phyloP scores from a whole-genome alignment of 306 rosid species.

The Adenanthera pavonina region DNA sequence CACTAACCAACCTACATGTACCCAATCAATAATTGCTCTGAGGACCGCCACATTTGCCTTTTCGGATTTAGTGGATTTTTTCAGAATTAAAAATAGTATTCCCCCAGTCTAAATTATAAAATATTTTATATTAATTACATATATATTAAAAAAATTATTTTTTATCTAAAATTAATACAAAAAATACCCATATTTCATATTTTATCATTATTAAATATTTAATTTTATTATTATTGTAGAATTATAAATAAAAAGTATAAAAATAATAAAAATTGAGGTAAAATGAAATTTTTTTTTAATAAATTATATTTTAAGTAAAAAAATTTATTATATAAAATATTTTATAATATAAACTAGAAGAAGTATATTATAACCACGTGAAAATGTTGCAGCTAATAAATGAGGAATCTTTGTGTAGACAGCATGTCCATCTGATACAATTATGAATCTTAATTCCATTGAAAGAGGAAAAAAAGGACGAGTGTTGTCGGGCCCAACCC shows the following conservation, averaged over 20 bases:
- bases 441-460: slow-evolving; percentile 31
- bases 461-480: background rate
- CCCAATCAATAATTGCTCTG: background rate
- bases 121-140: too few species aligned
- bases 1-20: background rate
- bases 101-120: too few species aligned
- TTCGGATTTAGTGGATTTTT: background rate
- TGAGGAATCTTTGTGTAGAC: slow-evolving; percentile 41
- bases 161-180: too few species aligned
- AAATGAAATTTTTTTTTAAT: too few species aligned
- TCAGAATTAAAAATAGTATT: background rate
- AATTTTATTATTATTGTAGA: too few species aligned
- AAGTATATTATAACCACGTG: background rate
- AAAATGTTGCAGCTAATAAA: slow-evolving; percentile 35
- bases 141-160: too few species aligned
- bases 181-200: too few species aligned
- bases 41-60: background rate
- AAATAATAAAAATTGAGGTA: background rate
- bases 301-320: too few species aligned
- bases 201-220: too few species aligned
- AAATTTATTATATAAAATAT: too few species aligned
- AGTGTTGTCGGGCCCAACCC: slow-evolving; percentile 20
- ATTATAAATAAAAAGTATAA: too few species aligned
- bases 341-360: too few species aligned
- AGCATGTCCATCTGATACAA: background rate